Evolutionary conservation across 129 eudicot genomes (phyloP), one percentile per base, ranked within the genome.

Genomic region (Saussurea involucrata): DNA sequence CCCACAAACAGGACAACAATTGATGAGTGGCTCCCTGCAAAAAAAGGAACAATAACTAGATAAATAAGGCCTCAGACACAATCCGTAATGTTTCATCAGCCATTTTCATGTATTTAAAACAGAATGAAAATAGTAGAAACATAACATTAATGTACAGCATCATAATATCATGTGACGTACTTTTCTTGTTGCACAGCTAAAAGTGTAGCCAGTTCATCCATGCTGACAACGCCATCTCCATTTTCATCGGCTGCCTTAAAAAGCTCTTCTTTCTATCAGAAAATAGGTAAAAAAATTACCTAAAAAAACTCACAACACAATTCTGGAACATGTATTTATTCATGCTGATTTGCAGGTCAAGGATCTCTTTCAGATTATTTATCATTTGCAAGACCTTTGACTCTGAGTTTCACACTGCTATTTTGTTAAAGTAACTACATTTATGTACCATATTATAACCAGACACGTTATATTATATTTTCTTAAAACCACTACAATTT

Each of bases 151-250:
- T 15, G 28, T 44, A 49, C 40, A 64, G 20, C 8, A 29, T 17
- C 27, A 69, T 70, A 17, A 34, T 58, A 61, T 68, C 24, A 49
- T 5, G 60, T 34, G 79, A 69, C 76, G n/a, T 95, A 95, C 98
- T 85, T 95, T 80, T 95, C 98, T 85, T 91, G 96, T 37, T 89
- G 96, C 77, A 89, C 20, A 60, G 97, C 94, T 64, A 95, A 85
- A 80, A 95, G 98, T 77, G 79, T 73, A 76, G 98, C 97, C 86
- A 95, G 89, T 85, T 95, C 98, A 66, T 95, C 98, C 73, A 95
- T 86, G 92, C 96, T 91, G 44, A 95, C 98, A 80, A 85, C 92
- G 34, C 96, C 94, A 82, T 95, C 97, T 85, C 89, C 90, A 80
- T 95, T 89, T 79, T 83, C 84, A 49, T 95, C 98, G 73, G 98